A percentile compares a stretch with the other conserved stretches of the same genome.
phyloP scores from a whole-genome alignment of 1,284 basidiomycete genomes.

The Ustilago cynodontis region DNA sequence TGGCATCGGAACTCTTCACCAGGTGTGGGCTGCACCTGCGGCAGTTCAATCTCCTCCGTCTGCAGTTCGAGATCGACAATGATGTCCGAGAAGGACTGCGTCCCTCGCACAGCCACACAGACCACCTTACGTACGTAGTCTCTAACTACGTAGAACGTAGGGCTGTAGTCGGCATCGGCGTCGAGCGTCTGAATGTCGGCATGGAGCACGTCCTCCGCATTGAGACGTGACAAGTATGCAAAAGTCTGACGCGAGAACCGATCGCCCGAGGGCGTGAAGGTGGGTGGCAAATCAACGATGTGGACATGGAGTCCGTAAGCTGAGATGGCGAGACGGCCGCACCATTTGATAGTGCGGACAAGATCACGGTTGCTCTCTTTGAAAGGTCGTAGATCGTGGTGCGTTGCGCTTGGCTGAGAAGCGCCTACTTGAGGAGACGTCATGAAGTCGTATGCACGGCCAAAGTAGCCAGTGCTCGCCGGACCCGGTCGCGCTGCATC shows the following conservation, averaged over 20 bases:
- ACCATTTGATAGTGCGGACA: slow-evolving; percentile 67
- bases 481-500: slow-evolving; percentile 38
- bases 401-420: slow-evolving; percentile 12
- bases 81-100: slow-evolving; percentile 68
- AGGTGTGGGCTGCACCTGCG: slow-evolving; percentile 49
- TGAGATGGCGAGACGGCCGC: slow-evolving; percentile 66
- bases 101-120: slow-evolving; percentile 66
- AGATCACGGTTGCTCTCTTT: slow-evolving; percentile 47
- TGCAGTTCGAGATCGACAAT: slow-evolving; percentile 68
- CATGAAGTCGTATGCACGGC: slow-evolving; percentile 46
- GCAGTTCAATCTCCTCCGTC: slow-evolving; percentile 62
- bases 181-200: slow-evolving; percentile 68
- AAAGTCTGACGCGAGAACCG: slow-evolving; percentile 67
- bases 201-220: slow-evolving; percentile 66
- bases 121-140: slow-evolving; percentile 65
- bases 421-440: slow-evolving; percentile 45
- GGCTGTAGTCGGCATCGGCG: slow-evolving; percentile 62
- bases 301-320: slow-evolving; percentile 59
- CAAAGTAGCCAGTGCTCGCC: slow-evolving; percentile 50
- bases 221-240: slow-evolving; percentile 64
- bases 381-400: slow-evolving; percentile 23
- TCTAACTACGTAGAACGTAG: slow-evolving; percentile 67
- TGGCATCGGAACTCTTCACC: slow-evolving; percentile 62
- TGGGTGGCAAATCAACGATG: slow-evolving; percentile 63
- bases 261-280: slow-evolving; percentile 67